Evolutionary conservation across 1,284 basidiomycete species (phyloP).

Genomic region (Flammula alnicola): DNA sequence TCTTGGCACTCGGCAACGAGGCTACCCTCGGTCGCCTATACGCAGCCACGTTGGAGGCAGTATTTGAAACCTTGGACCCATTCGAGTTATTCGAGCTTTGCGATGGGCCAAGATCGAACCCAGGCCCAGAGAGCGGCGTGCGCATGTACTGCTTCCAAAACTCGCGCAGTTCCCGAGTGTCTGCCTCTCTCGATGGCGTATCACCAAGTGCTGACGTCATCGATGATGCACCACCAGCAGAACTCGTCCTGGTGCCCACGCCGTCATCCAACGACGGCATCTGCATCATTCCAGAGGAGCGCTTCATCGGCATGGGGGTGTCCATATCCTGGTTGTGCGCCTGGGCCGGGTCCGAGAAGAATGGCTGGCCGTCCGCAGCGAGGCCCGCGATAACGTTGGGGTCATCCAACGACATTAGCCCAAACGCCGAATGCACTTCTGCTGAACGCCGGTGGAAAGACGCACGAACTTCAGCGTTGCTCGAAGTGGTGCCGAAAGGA

Average conservation of each 20-base stretch:
- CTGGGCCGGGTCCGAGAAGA: conserved; percentile 49
- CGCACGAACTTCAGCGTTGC: too few species aligned
- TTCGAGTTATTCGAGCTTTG: conserved; percentile 5
- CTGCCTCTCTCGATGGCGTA: conserved; percentile 46
- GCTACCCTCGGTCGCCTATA: conserved; percentile 58
- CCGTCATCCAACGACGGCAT: conserved; percentile 1
- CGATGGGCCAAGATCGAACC: conserved; percentile 19
- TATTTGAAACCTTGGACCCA: too few species aligned
- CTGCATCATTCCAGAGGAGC: conserved; percentile 17
- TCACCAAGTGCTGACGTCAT: too few species aligned
- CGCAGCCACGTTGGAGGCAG: conserved; percentile 26
- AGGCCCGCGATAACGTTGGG: conserved; percentile 65
- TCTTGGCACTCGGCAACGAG: conserved; percentile 69
- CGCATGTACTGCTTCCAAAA: conserved; percentile 79
- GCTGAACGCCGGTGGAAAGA: conserved; percentile 26
- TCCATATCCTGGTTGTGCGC: conserved; percentile 41
- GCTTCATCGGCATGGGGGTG: conserved; percentile 49
- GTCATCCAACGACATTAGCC: conserved; percentile 73
- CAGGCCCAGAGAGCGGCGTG: conserved; percentile 59
- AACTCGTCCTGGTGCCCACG: not conserved
- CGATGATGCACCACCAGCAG: conserved; percentile 2
- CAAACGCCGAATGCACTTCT: conserved; percentile 69
- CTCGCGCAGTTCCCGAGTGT: conserved; percentile 63
- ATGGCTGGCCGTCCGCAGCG: conserved; percentile 57
- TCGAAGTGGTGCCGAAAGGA: too few species aligned